phyloP scores from a whole-genome alignment of 208 protist species.

The Naegleria gruberi region DNA sequence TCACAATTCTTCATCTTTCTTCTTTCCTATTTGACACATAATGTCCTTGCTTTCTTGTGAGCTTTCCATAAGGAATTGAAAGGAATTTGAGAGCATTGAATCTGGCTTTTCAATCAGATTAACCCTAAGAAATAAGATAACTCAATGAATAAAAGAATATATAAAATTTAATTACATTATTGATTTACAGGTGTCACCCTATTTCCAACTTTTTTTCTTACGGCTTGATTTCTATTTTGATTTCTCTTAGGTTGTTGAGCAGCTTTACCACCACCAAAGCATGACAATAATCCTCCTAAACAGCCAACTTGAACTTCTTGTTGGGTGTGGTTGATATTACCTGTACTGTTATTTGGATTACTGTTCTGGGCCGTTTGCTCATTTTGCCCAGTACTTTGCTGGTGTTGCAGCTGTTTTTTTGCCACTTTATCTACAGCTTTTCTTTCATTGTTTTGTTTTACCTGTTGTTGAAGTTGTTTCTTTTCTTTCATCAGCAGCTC shows the following conservation, averaged over 20 bases:
- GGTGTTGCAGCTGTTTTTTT: not conserved
- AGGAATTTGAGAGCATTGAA: no score
- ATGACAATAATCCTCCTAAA: not conserved
- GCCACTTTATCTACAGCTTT: not conserved
- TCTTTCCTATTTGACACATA: no score
- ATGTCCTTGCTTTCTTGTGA: no score
- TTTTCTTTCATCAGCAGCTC: slow-evolving; percentile 22
- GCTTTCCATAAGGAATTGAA: no score
- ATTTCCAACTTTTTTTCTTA: not conserved
- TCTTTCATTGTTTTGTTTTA: not conserved
- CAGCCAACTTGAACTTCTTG: not conserved
- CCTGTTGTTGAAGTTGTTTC: not conserved
- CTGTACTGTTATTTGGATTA: not conserved
- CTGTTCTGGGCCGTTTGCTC: no score
- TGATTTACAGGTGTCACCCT: not conserved
- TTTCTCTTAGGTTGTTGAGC: not conserved
- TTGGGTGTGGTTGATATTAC: not conserved
- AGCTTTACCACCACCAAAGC: not conserved
- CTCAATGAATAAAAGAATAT: no score
- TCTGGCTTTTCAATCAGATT: no score
- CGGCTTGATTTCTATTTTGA: not conserved
- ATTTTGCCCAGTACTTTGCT: not conserved
- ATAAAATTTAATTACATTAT: no score
- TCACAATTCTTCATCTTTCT: no score
- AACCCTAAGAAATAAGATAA: no score